phyloP scores from a whole-genome alignment of 2,329 filamentous ascomycete species.

The Hypomyces rosellus region DNA sequence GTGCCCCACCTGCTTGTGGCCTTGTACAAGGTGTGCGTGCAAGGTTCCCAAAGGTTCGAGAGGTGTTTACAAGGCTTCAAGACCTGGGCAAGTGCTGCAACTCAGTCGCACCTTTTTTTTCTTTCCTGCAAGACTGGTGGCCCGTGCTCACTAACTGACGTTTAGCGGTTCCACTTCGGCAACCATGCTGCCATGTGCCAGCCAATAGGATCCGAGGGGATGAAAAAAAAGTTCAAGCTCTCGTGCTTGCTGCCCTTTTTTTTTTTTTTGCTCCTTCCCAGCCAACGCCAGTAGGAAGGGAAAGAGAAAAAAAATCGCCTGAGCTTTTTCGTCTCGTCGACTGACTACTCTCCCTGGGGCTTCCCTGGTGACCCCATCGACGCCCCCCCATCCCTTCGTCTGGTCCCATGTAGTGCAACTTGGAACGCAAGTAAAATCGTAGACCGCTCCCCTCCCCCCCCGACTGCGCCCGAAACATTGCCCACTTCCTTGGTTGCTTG shows the following conservation, averaged over 20 bases:
- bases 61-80: no score
- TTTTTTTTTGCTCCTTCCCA: conserved; percentile 14
- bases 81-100: neutral
- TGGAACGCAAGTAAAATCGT: conserved; percentile 11
- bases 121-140: conserved; percentile 9
- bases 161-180: conserved; percentile 29
- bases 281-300: conserved; percentile 16
- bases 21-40: no score
- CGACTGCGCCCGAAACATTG: conserved; percentile 18
- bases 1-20: neutral
- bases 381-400: conserved; percentile 9
- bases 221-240: conserved; percentile 33
- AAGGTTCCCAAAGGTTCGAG: no score
- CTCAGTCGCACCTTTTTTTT: neutral
- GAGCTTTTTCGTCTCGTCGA: conserved; percentile 11
- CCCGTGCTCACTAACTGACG: conserved; percentile 22
- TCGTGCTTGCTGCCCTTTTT: conserved; percentile 24
- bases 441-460: conserved; percentile 20
- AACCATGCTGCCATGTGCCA: conserved; percentile 26
- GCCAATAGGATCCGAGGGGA: conserved; percentile 28
- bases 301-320: conserved; percentile 16
- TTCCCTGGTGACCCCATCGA: neutral
- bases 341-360: no score
- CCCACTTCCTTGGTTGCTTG: conserved; percentile 15
- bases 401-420: conserved; percentile 2